phyloP scores from a whole-genome alignment of 2,329 filamentous ascomycete genomes.

The Aspergillus spinulosporus region DNA sequence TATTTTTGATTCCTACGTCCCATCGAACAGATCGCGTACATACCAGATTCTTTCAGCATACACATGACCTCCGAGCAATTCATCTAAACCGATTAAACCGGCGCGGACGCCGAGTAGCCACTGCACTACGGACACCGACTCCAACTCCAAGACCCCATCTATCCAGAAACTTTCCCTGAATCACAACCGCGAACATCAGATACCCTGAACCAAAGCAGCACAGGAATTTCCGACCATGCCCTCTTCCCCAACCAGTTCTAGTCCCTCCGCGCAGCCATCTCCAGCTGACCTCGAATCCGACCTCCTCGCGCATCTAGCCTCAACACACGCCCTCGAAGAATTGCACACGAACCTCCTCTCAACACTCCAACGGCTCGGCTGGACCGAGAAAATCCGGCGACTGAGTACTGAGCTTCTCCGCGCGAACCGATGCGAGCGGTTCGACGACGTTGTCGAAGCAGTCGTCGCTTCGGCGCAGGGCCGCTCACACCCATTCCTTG shows the following conservation, averaged over 20 bases:
- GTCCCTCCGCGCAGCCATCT: slow-evolving; percentile 12
- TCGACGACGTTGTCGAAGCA: slow-evolving; percentile 56
- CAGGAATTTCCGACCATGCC: slow-evolving; percentile 12
- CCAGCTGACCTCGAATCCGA: slow-evolving; percentile 38
- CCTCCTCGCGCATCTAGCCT: slow-evolving; percentile 48
- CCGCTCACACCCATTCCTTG: slow-evolving; percentile 31
- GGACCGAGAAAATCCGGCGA: slow-evolving; percentile 57
- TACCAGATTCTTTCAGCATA: neutral
- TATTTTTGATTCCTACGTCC: neutral
- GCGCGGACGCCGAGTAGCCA: neutral
- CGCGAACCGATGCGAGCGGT: slow-evolving; percentile 57
- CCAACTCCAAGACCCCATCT: neutral
- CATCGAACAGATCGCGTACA: neutral
- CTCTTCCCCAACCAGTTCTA: slow-evolving; percentile 1
- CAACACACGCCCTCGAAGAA: slow-evolving; percentile 53
- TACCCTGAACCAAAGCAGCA: neutral
- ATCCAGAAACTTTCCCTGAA: neutral
- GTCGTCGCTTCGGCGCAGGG: slow-evolving; percentile 51
- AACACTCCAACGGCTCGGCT: slow-evolving; percentile 58
- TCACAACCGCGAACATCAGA: neutral
- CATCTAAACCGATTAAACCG: neutral
- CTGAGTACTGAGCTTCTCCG: slow-evolving; percentile 59
- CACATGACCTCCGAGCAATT: neutral
- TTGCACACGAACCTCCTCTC: slow-evolving; percentile 57
- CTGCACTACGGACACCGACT: neutral